Evolutionary conservation across 2,329 filamentous ascomycete species (phyloP), one percentile per base, ranked within the genome.

Genomic region (Onygenales sp.): DNA sequence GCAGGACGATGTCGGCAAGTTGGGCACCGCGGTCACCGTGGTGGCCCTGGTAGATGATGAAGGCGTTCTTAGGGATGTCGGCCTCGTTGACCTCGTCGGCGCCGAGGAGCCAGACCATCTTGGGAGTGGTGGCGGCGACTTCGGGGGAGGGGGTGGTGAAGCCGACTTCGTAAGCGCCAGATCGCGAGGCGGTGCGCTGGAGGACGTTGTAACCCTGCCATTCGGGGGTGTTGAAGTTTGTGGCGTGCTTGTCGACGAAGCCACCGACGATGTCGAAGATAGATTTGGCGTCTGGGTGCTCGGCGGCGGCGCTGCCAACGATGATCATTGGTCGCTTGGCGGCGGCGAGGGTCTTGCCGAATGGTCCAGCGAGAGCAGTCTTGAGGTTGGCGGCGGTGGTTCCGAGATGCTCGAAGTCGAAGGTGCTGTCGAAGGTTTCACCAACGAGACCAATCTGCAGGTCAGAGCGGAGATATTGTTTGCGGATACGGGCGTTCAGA

Each of bases 201-300:
- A 98, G 84, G 56, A 98, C 84, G 70, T 96, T 98, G 80, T 92
- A 98, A 56, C 92, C 93, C 70, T 95, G 93, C 90, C 94, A 97
- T 70, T 95, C 90, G 14, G 83, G 76, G 5, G 88, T 95, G 65
- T 82, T 76, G 78, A 98, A 96, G 76, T 85, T 95, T 62, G 81
- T 77, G 58, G 89, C 84, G 72, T 96, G 86, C 82, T 95, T 96
- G 67, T 96, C 91, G 40, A 95, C 87, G 66, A 97, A 98, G 57
- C 79, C 71, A 61, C 92, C 92, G 54, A 98, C 82, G 43, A 85
- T 84, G 78, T 97, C 92, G 69, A 92, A 97, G 69, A 94, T 90
- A 54, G 88, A 85, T 76, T 94, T 95, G 53, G 91, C 87, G 66
- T 97, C 93, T 32, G 81, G 72, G 71, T 96, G 91, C 71, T 98